Percentiles rank a stretch among this genome's conserved stretches.
phyloP scores from a whole-genome alignment of 169 alveolate genomes.

The Pseudocohnilembus persalinus region DNA sequence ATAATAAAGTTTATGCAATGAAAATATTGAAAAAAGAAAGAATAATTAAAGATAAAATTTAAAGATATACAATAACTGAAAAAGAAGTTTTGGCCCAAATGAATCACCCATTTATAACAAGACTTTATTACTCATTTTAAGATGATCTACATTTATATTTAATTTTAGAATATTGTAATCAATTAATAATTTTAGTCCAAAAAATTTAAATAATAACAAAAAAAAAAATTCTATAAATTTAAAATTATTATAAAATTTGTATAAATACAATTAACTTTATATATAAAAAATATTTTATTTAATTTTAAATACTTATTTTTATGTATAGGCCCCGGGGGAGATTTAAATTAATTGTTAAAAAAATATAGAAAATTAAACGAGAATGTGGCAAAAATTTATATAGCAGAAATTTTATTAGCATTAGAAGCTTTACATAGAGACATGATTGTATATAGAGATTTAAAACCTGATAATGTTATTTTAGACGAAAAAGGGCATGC shows the following conservation, averaged over 20 bases:
- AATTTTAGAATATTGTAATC: conserved; percentile 69
- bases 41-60: conserved; percentile 65
- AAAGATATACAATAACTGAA: conserved; percentile 82
- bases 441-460: conserved; percentile 60
- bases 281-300: no score
- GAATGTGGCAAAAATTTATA: conserved; percentile 53
- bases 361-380: conserved; percentile 58
- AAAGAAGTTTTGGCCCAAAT: conserved; percentile 71
- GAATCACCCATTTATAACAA: conserved; percentile 82
- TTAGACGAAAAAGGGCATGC: conserved; percentile 67
- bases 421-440: conserved; percentile 52
- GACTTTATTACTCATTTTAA: conserved; percentile 72
- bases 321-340: conserved; percentile 65
- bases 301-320: no score
- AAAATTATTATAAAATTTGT: no score
- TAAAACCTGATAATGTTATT: conserved; percentile 74
- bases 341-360: conserved; percentile 64
- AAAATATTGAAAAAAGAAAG: conserved; percentile 74
- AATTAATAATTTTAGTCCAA: no score
- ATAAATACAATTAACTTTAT: no score
- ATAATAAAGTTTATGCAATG: conserved; percentile 72
- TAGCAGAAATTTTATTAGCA: conserved; percentile 52
- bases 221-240: no score
- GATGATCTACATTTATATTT: conserved; percentile 72
- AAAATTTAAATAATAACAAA: no score